phyloP scores from a whole-genome alignment of 345 rosid species.

The Sonneratia alba region DNA sequence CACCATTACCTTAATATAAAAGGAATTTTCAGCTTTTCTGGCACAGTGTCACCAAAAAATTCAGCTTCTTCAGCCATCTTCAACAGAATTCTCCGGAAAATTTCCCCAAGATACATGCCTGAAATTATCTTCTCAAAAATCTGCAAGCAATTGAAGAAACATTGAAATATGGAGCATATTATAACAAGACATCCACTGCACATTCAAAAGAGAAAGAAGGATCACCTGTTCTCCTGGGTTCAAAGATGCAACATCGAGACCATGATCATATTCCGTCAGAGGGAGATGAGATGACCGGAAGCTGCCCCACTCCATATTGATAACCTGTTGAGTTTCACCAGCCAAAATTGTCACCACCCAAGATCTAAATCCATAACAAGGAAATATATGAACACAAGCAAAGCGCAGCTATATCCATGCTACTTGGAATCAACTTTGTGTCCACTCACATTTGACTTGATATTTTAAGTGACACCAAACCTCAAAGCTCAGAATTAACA shows the following conservation, averaged over 20 bases:
- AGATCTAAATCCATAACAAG: neutral
- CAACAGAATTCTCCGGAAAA: constrained; percentile 48
- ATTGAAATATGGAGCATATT: neutral
- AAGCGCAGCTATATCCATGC: too few species aligned
- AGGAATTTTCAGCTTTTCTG: constrained; percentile 52
- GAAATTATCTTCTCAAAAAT: constrained; percentile 60
- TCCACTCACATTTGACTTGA: too few species aligned
- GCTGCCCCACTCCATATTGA: constrained; percentile 82
- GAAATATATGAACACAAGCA: too few species aligned
- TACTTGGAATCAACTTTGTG: too few species aligned
- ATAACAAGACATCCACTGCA: neutral
- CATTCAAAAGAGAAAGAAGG: constrained; percentile 1
- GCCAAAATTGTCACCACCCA: neutral
- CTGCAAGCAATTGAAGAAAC: constrained; percentile 19
- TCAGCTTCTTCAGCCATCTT: constrained; percentile 65
- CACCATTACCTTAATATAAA: constrained; percentile 43
- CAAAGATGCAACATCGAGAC: constrained; percentile 44
- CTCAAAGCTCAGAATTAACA: too few species aligned
- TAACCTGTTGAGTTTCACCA: constrained; percentile 31
- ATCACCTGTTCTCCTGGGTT: constrained; percentile 77
- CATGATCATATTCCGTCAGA: constrained; percentile 48
- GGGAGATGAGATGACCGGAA: constrained; percentile 67
- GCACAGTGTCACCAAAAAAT: constrained; percentile 57
- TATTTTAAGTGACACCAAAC: too few species aligned
- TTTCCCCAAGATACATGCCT: constrained; percentile 82